Evolutionary conservation across 495 filamentous ascomycete genomes (phyloP).

Genomic region (Margaritispora aquatica): DNA sequence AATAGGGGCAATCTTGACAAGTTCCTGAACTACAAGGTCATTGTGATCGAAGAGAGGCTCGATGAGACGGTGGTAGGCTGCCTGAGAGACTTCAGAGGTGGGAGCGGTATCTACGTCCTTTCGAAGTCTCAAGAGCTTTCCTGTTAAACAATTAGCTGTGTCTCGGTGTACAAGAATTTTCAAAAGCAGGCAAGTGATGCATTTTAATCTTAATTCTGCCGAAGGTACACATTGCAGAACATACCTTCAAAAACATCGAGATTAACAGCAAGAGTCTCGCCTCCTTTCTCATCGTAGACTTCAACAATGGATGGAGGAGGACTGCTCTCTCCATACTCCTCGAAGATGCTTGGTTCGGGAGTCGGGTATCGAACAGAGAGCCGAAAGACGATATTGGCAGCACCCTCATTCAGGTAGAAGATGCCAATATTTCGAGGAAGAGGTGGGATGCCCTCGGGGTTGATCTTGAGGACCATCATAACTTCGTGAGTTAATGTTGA

Average conservation of each 20-base stretch:
- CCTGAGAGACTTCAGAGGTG: slow-evolving; percentile 11
- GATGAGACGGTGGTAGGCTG: slow-evolving; percentile 7
- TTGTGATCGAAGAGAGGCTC: slow-evolving; percentile 11
- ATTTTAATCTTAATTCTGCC: neutral
- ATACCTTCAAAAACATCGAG: slow-evolving; percentile 13
- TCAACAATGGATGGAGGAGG: slow-evolving; percentile 19
- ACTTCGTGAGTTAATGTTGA: too few species aligned
- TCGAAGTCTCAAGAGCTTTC: slow-evolving; percentile 21
- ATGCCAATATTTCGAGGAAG: slow-evolving; percentile 4
- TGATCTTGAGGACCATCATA: too few species aligned
- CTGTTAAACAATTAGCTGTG: slow-evolving; percentile 1
- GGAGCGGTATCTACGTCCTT: slow-evolving; percentile 23
- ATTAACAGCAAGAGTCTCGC: neutral
- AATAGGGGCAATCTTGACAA: slow-evolving; percentile 18
- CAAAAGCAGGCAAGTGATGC: neutral
- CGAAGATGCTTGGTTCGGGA: slow-evolving; percentile 7
- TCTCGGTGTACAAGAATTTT: neutral
- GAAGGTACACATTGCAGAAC: neutral
- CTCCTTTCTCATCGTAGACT: neutral
- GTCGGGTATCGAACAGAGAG: neutral
- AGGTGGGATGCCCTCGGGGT: neutral
- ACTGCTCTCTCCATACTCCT: slow-evolving; percentile 11
- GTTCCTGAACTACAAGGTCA: slow-evolving; percentile 21
- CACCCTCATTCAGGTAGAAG: slow-evolving; percentile 21
- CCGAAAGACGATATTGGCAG: slow-evolving; percentile 25